These are phyloP conservation scores for Salvia sclarea DNA, from an alignment of 305 asterid genomes.

Conservation along the genomic window DNA sequence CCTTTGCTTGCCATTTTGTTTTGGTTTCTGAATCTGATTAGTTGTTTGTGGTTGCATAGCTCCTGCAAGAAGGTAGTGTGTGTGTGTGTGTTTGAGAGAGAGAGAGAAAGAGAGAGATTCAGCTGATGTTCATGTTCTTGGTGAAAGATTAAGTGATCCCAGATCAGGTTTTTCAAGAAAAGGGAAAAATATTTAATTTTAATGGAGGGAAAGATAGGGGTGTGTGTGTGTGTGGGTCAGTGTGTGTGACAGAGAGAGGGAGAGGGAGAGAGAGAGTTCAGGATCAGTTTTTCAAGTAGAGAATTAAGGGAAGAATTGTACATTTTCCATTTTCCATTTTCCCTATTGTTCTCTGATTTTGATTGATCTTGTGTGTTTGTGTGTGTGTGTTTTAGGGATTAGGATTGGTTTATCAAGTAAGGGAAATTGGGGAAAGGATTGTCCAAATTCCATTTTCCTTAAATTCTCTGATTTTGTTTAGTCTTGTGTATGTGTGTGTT, in stretches of 20 bases:
- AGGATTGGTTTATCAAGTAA: slow-evolving; percentile 1
- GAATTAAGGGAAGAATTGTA: neutral
- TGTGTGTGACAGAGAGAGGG: too few species aligned
- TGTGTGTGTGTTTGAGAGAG: neutral
- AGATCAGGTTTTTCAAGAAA: slow-evolving; percentile 24
- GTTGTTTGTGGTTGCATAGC: slow-evolving; percentile 3
- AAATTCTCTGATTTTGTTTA: neutral
- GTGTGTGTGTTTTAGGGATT: neutral
- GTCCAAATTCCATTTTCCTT: neutral
- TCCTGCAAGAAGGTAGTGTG: neutral
- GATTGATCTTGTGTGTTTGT: neutral
- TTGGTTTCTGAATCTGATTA: slow-evolving; percentile 1
- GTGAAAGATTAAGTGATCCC: neutral
- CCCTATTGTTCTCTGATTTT: neutral
- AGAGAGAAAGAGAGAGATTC: neutral
- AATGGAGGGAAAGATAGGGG: neutral
- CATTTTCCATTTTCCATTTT: neutral
- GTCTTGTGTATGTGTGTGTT: neutral
- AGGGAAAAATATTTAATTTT: neutral
- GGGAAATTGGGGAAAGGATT: neutral
- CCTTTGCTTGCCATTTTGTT: slow-evolving; percentile 1
- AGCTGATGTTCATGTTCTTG: slow-evolving; percentile 21
- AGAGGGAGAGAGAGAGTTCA: too few species aligned
- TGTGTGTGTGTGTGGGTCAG: slow-evolving; percentile 8
- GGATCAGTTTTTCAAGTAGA: slow-evolving; percentile 3